Percentiles rank a stretch among this genome's conserved stretches.
phyloP scores from a whole-genome alignment of 805 yeast genomes.

The Saturnispora kantuleensis region DNA sequence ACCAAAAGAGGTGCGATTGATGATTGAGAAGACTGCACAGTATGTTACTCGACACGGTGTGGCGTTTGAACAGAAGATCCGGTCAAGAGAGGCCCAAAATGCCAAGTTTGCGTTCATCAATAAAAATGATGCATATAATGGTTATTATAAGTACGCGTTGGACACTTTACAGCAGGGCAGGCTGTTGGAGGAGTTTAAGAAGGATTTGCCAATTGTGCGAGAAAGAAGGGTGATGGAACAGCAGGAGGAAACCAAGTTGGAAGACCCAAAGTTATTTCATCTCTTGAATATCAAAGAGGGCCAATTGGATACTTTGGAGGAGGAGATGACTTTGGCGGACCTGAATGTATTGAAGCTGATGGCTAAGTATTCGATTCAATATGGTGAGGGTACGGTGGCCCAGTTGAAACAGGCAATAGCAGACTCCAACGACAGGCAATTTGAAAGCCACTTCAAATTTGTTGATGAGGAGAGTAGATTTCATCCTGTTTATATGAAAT shows the following conservation, averaged over 20 bases:
- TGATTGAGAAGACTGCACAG: conserved; percentile 62
- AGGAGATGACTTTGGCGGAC: conserved; percentile 47
- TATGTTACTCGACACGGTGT: conserved; percentile 63
- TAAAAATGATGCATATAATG: conserved; percentile 43
- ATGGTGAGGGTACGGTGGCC: conserved; percentile 40
- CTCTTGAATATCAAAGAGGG: conserved; percentile 19
- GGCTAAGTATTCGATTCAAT: conserved; percentile 57
- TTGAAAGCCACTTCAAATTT: conserved; percentile 58
- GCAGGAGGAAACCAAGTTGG: conserved; percentile 1
- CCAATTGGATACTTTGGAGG: conserved; percentile 20
- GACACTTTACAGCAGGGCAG: conserved; percentile 15
- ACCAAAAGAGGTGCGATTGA: conserved; percentile 38
- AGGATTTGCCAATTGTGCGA: conserved; percentile 13
- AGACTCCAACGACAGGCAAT: too few relatives aligned
- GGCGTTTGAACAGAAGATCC: conserved; percentile 51
- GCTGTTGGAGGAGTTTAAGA: neutral
- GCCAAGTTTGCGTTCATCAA: conserved; percentile 57
- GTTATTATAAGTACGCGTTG: conserved; percentile 45
- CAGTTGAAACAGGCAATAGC: conserved; percentile 23
- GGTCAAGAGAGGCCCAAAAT: conserved; percentile 34
- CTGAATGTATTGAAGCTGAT: conserved; percentile 59
- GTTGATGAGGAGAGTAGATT: conserved; percentile 51
- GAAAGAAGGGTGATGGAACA: neutral
- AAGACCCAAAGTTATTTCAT: conserved; percentile 8
- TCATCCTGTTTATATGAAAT: conserved; percentile 37